phyloP scores from a whole-genome alignment of 164 flowering plant species.

The Berberis thunbergii region DNA sequence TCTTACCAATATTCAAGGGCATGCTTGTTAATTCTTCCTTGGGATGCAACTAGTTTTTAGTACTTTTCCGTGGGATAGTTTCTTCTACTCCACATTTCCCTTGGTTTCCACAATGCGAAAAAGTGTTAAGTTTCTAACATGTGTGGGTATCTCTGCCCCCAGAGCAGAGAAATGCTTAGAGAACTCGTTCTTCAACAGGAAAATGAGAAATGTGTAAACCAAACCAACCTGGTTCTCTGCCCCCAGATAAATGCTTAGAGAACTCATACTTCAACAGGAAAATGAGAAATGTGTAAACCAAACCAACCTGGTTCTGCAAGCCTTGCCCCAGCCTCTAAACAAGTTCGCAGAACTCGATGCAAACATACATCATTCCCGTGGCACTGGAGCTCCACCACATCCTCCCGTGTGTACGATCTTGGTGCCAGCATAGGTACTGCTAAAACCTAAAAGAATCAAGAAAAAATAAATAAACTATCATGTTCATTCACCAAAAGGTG shows the following conservation, averaged over 20 bases:
- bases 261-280: background rate
- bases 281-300: background rate
- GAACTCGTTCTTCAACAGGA: background rate
- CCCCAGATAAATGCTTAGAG: background rate
- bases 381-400: conserved; percentile 96
- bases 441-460: conserved; percentile 46
- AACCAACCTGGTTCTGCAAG: conserved; percentile 87
- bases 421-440: conserved; percentile 92
- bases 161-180: background rate
- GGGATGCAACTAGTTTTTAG: no score
- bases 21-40: no score
- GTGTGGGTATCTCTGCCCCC: conserved; percentile 14
- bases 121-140: no score
- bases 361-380: conserved; percentile 92
- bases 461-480: background rate
- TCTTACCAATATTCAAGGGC: no score
- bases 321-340: conserved; percentile 87
- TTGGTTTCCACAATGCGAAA: no score
- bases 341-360: conserved; percentile 69
- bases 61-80: no score
- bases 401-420: conserved; percentile 94
- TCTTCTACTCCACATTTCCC: no score
- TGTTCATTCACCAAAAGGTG: background rate
- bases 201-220: background rate
- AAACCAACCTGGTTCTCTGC: conserved; percentile 57